Percentiles rank a stretch among this genome's conserved stretches.
Conservation (phyloP, 2,329 filamentous ascomycete genomes). For the Neocucurbitaria cava region DNA sequence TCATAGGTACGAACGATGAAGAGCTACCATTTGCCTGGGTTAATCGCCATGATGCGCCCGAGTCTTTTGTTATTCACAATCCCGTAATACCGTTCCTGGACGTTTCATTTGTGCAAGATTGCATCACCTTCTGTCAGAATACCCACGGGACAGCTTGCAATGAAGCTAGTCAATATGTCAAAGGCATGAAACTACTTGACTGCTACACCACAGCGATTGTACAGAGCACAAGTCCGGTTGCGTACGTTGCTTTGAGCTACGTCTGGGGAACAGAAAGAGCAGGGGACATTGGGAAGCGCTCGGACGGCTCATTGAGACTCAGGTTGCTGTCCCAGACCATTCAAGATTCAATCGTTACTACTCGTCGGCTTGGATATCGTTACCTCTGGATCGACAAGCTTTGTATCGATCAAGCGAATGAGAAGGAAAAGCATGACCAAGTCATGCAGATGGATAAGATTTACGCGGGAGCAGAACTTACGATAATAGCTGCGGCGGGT, state of each 20-base stretch:
- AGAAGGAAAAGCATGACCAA: background rate
- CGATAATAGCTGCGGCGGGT: background rate
- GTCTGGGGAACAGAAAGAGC: no score
- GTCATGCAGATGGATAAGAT: background rate
- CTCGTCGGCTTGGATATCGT: background rate
- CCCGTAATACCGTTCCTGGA: background rate
- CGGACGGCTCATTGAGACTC: no score
- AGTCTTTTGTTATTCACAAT: background rate
- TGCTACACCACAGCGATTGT: background rate
- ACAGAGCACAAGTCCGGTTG: no score
- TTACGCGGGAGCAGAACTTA: background rate
- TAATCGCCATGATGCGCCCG: background rate
- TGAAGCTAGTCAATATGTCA: background rate
- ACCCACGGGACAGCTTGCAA: background rate
- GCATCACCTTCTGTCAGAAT: background rate
- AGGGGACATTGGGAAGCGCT: no score
- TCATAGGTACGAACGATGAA: background rate
- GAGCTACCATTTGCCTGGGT: background rate
- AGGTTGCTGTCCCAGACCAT: background rate
- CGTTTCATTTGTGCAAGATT: background rate
- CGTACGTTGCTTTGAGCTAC: no score
- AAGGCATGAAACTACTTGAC: background rate
- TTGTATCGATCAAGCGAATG: constrained; percentile 7
- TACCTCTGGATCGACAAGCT: constrained; percentile 10
- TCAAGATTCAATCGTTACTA: constrained; percentile 2